Base-by-base conservation (phyloP, 192 early-diverging fungal genomes). In the Paraglomus brasilianum region DNA sequence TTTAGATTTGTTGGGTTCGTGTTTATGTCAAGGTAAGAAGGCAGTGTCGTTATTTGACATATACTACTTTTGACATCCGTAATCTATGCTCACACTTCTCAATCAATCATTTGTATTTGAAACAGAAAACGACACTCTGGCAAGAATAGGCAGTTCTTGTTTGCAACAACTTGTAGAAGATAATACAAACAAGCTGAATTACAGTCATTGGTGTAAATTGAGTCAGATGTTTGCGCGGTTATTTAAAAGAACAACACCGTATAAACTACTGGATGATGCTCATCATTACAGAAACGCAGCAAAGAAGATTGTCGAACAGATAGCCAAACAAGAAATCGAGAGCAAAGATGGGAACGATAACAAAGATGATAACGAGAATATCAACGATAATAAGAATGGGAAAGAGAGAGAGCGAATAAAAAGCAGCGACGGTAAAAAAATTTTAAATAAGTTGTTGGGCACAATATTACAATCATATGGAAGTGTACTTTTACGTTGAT, bases 71-170 rank as follows among this genome's bases (percentile, higher is more conserved):
- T n/a, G n/a, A n/a, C n/a, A n/a, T n/a, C n/a, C n/a, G n/a, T n/a
- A n/a, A n/a, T n/a, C n/a, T n/a, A n/a, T n/a, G n/a, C n/a, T n/a
- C n/a, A n/a, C 61, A 44, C 21, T n/a, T 44, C 22, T 30, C 8
- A 62, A 13, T 47, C 51, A 41, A 22, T 45, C 7, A 38, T 38
- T 60, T 51, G 47, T 50, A 8, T 45, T 57, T 41, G 15, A 14
- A 19, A 52, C 47, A 80, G 93, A 94, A 74, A 94, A 94, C 66
- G 93, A 97, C 74, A 87, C 93, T 1, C 77, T 97, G 71, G 91
- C 92, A 22, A 79, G 89, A 58, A 95, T 97, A 58, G 95, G 95
- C 6, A 90, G 90, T 10, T 89, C 90, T 38, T 97, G 95, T 60
- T 74, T 97, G 59, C 93, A 95, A 75, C 93, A 95, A 65, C 83